Evolutionary conservation across 1,139 yeast genomes (phyloP), one percentile per base, ranked within the genome.

Genomic region (Taphrina populina): DNA sequence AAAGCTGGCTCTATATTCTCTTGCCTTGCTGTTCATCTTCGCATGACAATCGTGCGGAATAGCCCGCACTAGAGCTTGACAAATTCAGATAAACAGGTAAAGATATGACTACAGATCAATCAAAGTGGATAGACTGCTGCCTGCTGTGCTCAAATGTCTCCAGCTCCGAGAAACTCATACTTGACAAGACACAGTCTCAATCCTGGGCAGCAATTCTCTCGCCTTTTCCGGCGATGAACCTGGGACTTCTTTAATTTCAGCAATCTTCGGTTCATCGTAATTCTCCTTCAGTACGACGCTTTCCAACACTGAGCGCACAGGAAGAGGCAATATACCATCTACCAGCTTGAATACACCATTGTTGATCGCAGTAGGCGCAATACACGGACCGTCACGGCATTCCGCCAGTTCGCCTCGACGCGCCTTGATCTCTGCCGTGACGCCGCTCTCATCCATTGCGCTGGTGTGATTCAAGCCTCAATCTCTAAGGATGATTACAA

Each of bases 221-320:
- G 2, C n/a, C 7, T 37, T 29, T 19, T 8, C 29, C n/a, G 43
- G 17, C 30, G 15, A 8, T 11, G 24, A 19, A 19, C n/a, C n/a
- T n/a, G 13, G 23, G 11, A 27, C 30, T 23, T 37, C 29, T 29
- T 37, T 37, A 29, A 37, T 37, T 13, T 37, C 43, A 6, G 43
- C 43, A 21, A 37, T 37, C 29, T 37, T 37, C 15, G 30, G 43
- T 23, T 37, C 43, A 37, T 23, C 24, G 29, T 37, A 37, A 8
- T 29, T 27, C 8, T 37, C 43, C 17, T 37, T n/a, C n/a, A n/a
- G n/a, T n/a, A n/a, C 17, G 15, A 23, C 19, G 29, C 13, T 21
- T 27, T 8, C 30, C 30, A 37, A 21, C 8, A 21, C 29, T 23
- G 24, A 13, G 19, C 13, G 13, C 17, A 23, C 8, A 15, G 43